Conservation (phyloP, 345 rosid genomes). For the Excoecaria cochinchinensis region DNA sequence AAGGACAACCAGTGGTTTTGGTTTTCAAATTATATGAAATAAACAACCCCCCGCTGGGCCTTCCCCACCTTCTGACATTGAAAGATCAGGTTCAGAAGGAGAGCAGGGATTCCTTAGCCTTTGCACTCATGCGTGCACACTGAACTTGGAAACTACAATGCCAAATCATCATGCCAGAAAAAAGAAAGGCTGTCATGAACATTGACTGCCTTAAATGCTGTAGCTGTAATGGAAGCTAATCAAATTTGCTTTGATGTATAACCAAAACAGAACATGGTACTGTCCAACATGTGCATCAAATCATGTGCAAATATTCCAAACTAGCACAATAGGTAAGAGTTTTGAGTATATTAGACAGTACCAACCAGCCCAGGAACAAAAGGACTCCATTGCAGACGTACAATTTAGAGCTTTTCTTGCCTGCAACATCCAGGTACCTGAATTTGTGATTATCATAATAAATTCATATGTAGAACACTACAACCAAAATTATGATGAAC, state of each 20-base stretch:
- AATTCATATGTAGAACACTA: background rate
- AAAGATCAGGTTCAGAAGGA: too few relatives aligned
- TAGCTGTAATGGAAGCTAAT: background rate
- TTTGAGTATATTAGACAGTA: slow-evolving; percentile 37
- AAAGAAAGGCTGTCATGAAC: background rate
- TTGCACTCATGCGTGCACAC: background rate
- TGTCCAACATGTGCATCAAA: background rate
- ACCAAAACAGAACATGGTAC: background rate
- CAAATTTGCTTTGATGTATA: background rate
- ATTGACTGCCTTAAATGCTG: background rate
- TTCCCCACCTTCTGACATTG: background rate
- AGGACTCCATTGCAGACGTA: slow-evolving; percentile 64
- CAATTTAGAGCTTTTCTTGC: slow-evolving; percentile 57
- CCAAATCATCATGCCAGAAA: too few relatives aligned
- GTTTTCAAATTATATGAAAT: background rate
- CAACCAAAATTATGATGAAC: background rate
- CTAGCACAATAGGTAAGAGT: slow-evolving; percentile 10
- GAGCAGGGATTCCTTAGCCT: background rate
- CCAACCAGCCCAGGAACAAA: slow-evolving; percentile 87
- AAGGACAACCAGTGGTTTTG: background rate
- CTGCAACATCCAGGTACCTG: slow-evolving; percentile 81
- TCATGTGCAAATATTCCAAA: slow-evolving; percentile 7
- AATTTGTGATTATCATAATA: slow-evolving; percentile 8
- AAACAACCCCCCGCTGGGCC: too few relatives aligned
- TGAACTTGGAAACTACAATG: background rate